Conservation (phyloP, 768 basidiomycete genomes). For the Termitomyces sp. region DNA sequence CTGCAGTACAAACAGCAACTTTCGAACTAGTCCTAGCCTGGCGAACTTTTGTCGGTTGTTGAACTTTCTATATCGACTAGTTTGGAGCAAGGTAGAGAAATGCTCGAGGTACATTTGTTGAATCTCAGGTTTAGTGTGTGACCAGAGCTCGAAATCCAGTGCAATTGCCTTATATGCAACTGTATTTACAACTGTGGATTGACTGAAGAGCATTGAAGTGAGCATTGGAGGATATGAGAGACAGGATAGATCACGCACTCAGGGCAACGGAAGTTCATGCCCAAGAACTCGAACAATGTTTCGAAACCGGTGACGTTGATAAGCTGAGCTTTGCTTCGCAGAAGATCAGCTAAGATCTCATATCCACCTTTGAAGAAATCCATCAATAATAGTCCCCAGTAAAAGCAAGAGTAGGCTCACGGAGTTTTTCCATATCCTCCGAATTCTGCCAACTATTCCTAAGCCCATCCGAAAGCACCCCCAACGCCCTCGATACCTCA, state of each 20-base stretch:
- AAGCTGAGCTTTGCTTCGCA: constrained; percentile 67
- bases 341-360: constrained; percentile 75
- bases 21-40: constrained; percentile 70
- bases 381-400: neutral
- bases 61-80: constrained; percentile 74
- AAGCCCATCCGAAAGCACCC: constrained; percentile 74
- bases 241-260: constrained; percentile 51
- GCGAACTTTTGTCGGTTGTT: constrained; percentile 73
- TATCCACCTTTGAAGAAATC: constrained; percentile 64
- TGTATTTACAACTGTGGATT: constrained; percentile 80
- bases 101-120: constrained; percentile 80
- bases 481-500: constrained; percentile 71
- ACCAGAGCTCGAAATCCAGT: constrained; percentile 91
- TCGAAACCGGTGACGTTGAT: constrained; percentile 83
- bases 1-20: constrained; percentile 79
- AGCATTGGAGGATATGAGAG: neutral
- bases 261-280: constrained; percentile 77
- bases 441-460: constrained; percentile 90
- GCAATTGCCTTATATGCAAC: constrained; percentile 82
- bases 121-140: constrained; percentile 66
- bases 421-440: constrained; percentile 89
- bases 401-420: constrained; percentile 41
- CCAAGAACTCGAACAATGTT: constrained; percentile 81
- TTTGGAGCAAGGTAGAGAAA: constrained; percentile 69
- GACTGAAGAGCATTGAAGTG: constrained; percentile 36